phyloP scores from a whole-genome alignment of 2,329 filamentous ascomycete species.

The Monilinia fructigena region DNA sequence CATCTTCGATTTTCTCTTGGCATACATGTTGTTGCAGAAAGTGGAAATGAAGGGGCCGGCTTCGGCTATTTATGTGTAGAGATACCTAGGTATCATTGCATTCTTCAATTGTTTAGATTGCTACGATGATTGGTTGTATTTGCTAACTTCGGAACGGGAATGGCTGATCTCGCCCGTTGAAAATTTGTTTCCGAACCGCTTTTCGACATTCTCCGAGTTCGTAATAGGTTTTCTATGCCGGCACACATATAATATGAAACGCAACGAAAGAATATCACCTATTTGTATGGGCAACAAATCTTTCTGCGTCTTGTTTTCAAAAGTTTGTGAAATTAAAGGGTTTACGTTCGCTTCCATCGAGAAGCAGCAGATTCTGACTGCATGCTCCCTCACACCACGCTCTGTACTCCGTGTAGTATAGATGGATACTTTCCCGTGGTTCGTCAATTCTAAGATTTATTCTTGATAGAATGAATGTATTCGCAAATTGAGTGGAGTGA shows the following conservation, averaged over 20 bases:
- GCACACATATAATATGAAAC: neutral
- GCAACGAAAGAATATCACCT: neutral
- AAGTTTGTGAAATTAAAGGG: neutral
- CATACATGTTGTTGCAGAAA: neutral
- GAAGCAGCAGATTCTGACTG: neutral
- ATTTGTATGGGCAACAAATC: neutral
- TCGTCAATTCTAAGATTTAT: neutral
- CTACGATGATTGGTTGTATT: neutral
- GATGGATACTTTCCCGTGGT: no score
- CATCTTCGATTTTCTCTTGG: neutral
- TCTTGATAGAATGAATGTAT: neutral
- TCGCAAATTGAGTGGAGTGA: neutral
- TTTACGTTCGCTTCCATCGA: neutral
- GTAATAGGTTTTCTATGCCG: neutral
- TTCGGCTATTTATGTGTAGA: neutral
- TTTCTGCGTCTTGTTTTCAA: neutral
- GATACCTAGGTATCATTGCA: neutral
- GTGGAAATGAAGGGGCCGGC: neutral
- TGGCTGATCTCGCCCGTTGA: neutral
- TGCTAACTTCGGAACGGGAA: neutral
- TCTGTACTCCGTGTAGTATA: neutral
- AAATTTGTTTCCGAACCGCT: neutral
- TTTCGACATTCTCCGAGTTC: neutral
- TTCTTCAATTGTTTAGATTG: neutral
- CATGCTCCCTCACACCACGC: neutral